Percentiles rank a stretch among this genome's conserved stretches.
Conservation (phyloP, 768 basidiomycete species). For the Termitomyces sp. region DNA sequence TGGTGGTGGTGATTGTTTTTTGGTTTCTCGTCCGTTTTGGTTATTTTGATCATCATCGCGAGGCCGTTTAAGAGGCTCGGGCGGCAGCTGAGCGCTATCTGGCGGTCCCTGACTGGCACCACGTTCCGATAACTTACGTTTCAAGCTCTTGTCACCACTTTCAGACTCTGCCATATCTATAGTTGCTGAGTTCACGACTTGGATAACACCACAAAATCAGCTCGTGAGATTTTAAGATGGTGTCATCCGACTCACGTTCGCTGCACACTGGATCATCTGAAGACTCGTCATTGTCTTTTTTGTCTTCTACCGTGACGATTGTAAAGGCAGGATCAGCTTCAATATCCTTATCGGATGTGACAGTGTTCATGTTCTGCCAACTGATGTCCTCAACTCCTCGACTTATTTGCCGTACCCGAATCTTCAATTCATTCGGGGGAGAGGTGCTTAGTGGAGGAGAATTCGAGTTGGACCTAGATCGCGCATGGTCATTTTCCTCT, state of each 20-base stretch:
- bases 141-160: conserved; percentile 53
- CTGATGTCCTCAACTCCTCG: conserved; percentile 74
- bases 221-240: background rate
- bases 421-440: conserved; percentile 75
- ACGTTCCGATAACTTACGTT: conserved; percentile 65
- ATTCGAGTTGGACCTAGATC: conserved; percentile 37
- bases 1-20: conserved; percentile 66
- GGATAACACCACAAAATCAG: background rate
- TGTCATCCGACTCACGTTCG: conserved; percentile 4
- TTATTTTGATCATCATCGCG: conserved; percentile 60
- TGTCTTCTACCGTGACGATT: conserved; percentile 2
- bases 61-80: conserved; percentile 48
- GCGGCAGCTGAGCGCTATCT: conserved; percentile 19
- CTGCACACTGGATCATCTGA: conserved; percentile 4
- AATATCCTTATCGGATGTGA: conserved; percentile 23
- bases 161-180: conserved; percentile 35
- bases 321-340: conserved; percentile 14
- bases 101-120: conserved; percentile 58
- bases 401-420: conserved; percentile 67
- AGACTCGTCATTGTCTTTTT: conserved; percentile 1
- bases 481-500: conserved; percentile 51
- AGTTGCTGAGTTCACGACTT: conserved; percentile 2
- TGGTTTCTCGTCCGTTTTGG: conserved; percentile 54
- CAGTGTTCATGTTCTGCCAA: conserved; percentile 50
- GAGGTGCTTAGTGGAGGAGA: conserved; percentile 49